Evolutionary conservation across 495 filamentous ascomycete genomes (phyloP).

Genomic region (Massariosphaeria phaeospora): DNA sequence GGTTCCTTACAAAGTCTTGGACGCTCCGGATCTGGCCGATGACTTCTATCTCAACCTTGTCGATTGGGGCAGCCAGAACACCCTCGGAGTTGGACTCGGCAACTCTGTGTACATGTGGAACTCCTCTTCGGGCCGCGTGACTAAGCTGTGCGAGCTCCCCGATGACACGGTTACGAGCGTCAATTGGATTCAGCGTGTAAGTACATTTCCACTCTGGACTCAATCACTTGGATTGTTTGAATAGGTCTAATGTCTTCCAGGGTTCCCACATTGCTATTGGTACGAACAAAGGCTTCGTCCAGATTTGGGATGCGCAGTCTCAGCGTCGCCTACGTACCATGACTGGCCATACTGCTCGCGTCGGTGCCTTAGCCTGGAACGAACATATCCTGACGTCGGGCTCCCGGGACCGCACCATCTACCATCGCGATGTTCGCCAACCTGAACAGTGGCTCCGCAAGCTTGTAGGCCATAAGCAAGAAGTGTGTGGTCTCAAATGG

Average conservation of each 20-base stretch:
- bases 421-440: conserved; percentile 91
- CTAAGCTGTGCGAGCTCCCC: conserved; percentile 84
- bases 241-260: conserved; percentile 39
- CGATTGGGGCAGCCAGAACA: conserved; percentile 95
- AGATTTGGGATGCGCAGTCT: conserved; percentile 94
- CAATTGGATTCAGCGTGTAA: conserved; percentile 85
- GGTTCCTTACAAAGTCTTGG: conserved; percentile 94
- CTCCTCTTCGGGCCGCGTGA: conserved; percentile 76
- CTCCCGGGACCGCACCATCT: conserved; percentile 86
- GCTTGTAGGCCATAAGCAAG: conserved; percentile 92
- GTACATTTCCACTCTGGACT: conserved; percentile 24
- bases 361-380: conserved; percentile 93
- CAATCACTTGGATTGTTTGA: background rate
- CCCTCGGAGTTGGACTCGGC: conserved; percentile 85
- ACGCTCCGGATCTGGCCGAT: conserved; percentile 91
- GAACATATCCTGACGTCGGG: conserved; percentile 95
- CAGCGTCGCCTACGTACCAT: conserved; percentile 83
- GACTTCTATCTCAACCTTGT: conserved; percentile 97
- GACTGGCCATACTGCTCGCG: conserved; percentile 89
- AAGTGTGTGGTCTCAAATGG: conserved; percentile 97
- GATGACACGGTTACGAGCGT: conserved; percentile 96
- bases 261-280: conserved; percentile 94
- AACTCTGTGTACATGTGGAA: conserved; percentile 99
- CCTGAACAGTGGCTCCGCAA: conserved; percentile 83
- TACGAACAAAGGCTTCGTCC: conserved; percentile 85